phyloP scores from a whole-genome alignment of 495 filamentous ascomycete genomes.

The Rostrohypoxylon terebratum region DNA sequence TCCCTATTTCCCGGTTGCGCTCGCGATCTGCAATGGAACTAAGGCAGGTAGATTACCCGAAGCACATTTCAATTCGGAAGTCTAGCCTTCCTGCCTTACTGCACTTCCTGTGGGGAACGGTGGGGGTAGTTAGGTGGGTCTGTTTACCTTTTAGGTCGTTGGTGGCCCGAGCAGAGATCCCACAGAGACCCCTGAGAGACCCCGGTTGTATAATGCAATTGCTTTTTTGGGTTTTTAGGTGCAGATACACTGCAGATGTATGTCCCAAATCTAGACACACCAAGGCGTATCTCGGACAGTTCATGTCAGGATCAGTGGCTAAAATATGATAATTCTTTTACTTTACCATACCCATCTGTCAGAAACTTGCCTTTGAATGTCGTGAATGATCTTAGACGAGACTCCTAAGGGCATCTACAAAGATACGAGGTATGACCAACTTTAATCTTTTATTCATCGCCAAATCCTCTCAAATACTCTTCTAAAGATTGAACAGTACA shows the following conservation, averaged over 20 bases:
- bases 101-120: too few species aligned
- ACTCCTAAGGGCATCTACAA: constrained; percentile 28
- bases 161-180: too few species aligned
- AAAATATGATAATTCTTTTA: constrained; percentile 37
- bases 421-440: constrained; percentile 10
- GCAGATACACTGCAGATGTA: too few species aligned
- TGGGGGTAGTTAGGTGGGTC: neutral
- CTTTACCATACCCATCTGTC: constrained; percentile 33
- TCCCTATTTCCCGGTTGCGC: neutral
- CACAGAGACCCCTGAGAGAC: too few species aligned
- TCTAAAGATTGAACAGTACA: constrained; percentile 24
- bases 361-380: constrained; percentile 34
- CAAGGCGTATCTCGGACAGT: constrained; percentile 14
- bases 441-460: constrained; percentile 26
- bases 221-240: neutral
- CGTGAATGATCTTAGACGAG: constrained; percentile 42
- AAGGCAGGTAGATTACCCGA: neutral
- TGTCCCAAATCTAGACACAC: constrained; percentile 28
- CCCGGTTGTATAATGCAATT: neutral
- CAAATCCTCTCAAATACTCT: neutral
- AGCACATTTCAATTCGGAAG: neutral
- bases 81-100: neutral
- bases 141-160: too few species aligned
- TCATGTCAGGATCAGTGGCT: constrained; percentile 26
- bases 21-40: neutral